These are phyloP conservation scores for Paramecium tetraurelia DNA, from an alignment of 73 alveolate species.

Conservation along the genomic window DNA sequence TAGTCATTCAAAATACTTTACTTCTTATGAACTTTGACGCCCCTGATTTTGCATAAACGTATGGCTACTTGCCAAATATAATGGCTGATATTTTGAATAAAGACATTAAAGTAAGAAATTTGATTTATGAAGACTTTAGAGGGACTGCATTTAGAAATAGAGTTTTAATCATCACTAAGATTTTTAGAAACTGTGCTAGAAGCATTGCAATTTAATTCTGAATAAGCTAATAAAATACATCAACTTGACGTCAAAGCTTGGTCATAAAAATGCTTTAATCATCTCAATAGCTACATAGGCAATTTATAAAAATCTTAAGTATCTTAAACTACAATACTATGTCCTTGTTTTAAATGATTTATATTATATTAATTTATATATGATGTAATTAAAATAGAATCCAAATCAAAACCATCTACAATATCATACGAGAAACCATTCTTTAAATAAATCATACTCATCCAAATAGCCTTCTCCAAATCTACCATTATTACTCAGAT, in stretches of 20 bases:
- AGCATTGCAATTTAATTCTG: background rate
- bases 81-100: slow-evolving; percentile 8
- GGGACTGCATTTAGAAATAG: slow-evolving; percentile 5
- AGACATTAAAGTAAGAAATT: slow-evolving; percentile 7
- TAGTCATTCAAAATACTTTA: background rate
- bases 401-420: background rate
- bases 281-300: background rate
- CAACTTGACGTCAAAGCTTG: background rate
- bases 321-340: background rate
- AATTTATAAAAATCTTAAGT: background rate
- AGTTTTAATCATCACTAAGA: background rate
- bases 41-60: background rate
- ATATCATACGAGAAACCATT: background rate
- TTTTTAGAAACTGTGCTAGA: slow-evolving; percentile 24
- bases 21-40: background rate
- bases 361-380: background rate
- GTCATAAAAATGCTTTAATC: slow-evolving; percentile 15
- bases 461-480: background rate
- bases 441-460: background rate
- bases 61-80: background rate
- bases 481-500: background rate
- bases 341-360: background rate
- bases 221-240: background rate
- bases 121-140: background rate
- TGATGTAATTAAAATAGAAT: background rate